Percentiles rank a stretch among this genome's conserved stretches.
Conservation (phyloP, 176 grass and related monocot species). For the Aegilops longissima region DNA sequence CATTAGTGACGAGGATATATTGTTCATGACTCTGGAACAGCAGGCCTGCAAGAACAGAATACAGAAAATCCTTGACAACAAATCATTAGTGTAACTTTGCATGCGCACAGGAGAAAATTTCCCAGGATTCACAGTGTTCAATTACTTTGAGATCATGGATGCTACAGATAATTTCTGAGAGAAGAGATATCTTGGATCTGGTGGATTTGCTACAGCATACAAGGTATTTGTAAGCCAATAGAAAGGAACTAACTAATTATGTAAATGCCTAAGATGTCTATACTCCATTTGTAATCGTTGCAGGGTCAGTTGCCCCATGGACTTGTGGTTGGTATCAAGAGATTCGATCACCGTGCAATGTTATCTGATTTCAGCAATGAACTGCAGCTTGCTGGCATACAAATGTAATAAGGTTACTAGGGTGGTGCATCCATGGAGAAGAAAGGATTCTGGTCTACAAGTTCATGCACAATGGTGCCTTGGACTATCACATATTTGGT, state of each 20-base stretch:
- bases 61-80: too few relatives aligned
- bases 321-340: conserved; percentile 37
- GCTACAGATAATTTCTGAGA: too few relatives aligned
- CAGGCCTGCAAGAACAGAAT: too few relatives aligned
- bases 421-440: conserved; percentile 38
- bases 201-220: too few relatives aligned
- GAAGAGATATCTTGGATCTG: too few relatives aligned
- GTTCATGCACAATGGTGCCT: conserved; percentile 6
- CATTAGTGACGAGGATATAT: too few relatives aligned
- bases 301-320: conserved; percentile 31
- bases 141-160: too few relatives aligned
- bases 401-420: conserved; percentile 31
- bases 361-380: conserved; percentile 26
- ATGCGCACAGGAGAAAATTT: too few relatives aligned
- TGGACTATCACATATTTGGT: conserved; percentile 21
- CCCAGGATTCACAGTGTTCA: too few relatives aligned
- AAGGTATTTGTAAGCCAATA: too few relatives aligned
- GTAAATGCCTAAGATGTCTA: neutral
- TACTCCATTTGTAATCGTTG: neutral
- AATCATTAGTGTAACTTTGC: too few relatives aligned
- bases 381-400: conserved; percentile 28
- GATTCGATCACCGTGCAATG: conserved; percentile 21
- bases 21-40: too few relatives aligned
- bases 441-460: conserved; percentile 38
- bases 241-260: neutral